Evolutionary conservation across 345 rosid genomes (phyloP), one percentile per base, ranked within the genome.

Genomic region (Schrenkiella parvula): DNA sequence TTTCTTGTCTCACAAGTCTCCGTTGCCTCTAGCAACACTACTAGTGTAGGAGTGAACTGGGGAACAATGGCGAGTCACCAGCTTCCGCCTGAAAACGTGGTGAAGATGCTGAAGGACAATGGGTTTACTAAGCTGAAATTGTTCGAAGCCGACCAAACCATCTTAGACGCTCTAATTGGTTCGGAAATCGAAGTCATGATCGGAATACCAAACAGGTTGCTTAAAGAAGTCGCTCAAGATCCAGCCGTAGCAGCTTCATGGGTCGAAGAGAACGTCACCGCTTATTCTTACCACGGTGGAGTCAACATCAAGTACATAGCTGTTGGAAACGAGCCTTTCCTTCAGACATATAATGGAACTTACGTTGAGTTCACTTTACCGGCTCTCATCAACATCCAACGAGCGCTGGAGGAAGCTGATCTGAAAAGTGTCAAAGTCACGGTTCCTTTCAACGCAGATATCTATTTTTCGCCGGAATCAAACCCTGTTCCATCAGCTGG

Each of bases 291-390:
- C 68, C 32, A 59, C 1, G 83, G 86, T 2, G 86, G 84, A 59
- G 97, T 89, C 66, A 82, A 86, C 52, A 87, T 91, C 83, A 88
- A 85, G 93, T 84, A 88, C 52, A 82, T 90, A 31, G 92, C 90
- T 28, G 92, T 85, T 2, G 97, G 95, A 14, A 91, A 89, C 67
- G 97, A 91, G 25, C 97, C 97, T 9, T 91, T 89, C 46, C 85
- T 91, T 59, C 72, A 72, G 70, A 74, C 86, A 31, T 91, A 86
- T 79, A 87, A 87, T 35, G 84, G 80, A 66, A 83, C 76, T 0
- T 91, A 68, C 58, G 46, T 82, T 37, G 78, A 60, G 18, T 47
- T 75, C 54, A 86, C 88, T 17, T 68, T 86, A 65, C 93, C 97
- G 21, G 97, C 97, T 51, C 80, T 88, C 4, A 68, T 78, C 29